These are phyloP conservation scores for Hypoxylon fragiforme DNA, from an alignment of 495 filamentous ascomycete species.

Conservation along the genomic window DNA sequence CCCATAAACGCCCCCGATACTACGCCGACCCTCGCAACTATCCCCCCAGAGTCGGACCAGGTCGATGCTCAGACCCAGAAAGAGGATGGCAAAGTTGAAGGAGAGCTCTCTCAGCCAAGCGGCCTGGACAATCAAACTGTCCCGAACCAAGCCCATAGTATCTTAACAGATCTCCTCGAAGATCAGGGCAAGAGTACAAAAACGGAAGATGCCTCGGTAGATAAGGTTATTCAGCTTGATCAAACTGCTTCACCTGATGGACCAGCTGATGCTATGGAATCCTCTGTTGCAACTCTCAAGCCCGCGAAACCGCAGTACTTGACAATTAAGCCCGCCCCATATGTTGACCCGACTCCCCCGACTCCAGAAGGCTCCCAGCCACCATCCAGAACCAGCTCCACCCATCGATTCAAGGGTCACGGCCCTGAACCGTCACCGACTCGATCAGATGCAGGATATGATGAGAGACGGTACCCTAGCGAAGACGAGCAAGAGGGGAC, in stretches of 20 bases:
- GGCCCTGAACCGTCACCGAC: conserved; percentile 57
- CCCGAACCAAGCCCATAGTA: conserved; percentile 5
- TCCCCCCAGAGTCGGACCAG: conserved; percentile 8
- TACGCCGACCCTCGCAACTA: conserved; percentile 21
- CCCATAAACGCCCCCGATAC: conserved; percentile 17
- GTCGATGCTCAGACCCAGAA: conserved; percentile 10
- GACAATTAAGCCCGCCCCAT: conserved; percentile 48
- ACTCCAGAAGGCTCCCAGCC: conserved; percentile 57
- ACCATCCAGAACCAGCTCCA: conserved; percentile 55
- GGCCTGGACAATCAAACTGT: neutral
- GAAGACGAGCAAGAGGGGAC: conserved; percentile 64
- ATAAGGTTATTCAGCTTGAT: conserved; percentile 1
- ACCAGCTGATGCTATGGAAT: conserved; percentile 50
- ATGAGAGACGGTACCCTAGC: conserved; percentile 53
- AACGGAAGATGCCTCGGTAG: neutral
- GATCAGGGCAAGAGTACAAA: conserved; percentile 12
- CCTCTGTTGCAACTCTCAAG: conserved; percentile 56
- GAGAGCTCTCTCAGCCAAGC: neutral
- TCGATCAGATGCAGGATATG: conserved; percentile 59
- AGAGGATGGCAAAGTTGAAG: conserved; percentile 12
- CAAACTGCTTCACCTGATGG: conserved; percentile 10
- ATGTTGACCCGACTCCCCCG: conserved; percentile 66
- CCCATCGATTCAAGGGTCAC: conserved; percentile 34
- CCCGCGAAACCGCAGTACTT: conserved; percentile 50
- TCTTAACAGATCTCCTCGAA: conserved; percentile 11